Base-by-base conservation (phyloP, 2,329 filamentous ascomycete genomes). In the Hypoxylon sp. region DNA sequence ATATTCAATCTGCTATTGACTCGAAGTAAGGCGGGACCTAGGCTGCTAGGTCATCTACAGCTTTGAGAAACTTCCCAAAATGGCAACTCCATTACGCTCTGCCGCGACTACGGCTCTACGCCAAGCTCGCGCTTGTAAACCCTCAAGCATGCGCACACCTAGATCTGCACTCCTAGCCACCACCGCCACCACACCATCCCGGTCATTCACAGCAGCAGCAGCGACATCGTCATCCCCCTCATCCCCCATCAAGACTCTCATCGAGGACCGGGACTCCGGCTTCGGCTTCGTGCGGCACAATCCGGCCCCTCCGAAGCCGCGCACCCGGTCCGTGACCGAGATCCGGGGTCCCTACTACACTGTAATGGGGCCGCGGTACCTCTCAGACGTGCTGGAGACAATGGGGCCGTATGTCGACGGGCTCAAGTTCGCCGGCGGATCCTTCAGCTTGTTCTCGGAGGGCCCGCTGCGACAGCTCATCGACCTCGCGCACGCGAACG, bases 291-390 rank as follows among this genome's bases (percentile, higher is more conserved):
- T 81, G 33, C 80, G 83, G 3, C 85, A 85, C 29, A 88, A 87
- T 58, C 79, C 80, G 0, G 75, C 81, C 13, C 81, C 83, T 0
- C 75, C 78, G 3, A 87, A 88, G 74, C 85, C 85, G 2, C 79
- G 86, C 29, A 80, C 74, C 4, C 81, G 78, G 39, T 84, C 82
- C 3, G 84, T 87, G 5, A 87, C 86, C 0, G 86, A 88, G 74
- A 88, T 87, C 62, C 80, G 85, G 33, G 85, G 86, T 0, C 85
- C 85, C 5, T 87, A 87, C 73, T 88, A 87, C 73, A 83, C 84
- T 0, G 84, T 80, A 3, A 86, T 87, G 82, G 85, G 85, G 1
- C 85, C 84, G 67, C 78, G 82, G 42, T 86, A 87, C 63, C 76
- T 88, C 1, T 76, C 81, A 19, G 85, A 87, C 78, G 80, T 87